These are phyloP conservation scores for Aspergillus bertholletiae DNA, from an alignment of 495 filamentous ascomycete genomes.

Conservation along the genomic window DNA sequence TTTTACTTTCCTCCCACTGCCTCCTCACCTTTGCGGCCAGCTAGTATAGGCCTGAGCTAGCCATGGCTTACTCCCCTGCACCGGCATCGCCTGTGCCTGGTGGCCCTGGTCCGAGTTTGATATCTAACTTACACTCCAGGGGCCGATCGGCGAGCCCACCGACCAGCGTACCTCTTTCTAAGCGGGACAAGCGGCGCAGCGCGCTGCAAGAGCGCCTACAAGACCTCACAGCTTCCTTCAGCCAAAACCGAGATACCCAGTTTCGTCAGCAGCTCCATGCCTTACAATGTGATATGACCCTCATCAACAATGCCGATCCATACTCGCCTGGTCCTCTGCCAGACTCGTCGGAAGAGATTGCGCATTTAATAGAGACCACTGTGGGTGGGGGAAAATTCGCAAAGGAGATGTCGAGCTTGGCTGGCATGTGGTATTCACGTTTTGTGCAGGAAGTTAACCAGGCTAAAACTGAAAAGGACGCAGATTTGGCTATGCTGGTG, in stretches of 20 bases:
- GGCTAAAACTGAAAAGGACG: slow-evolving; percentile 77
- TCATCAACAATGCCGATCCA: slow-evolving; percentile 78
- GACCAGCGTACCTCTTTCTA: slow-evolving; percentile 52
- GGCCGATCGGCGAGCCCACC: slow-evolving; percentile 37
- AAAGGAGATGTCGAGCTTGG: slow-evolving; percentile 58
- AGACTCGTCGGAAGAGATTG: slow-evolving; percentile 63
- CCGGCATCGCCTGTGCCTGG: slow-evolving; percentile 31
- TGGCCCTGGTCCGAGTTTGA: slow-evolving; percentile 17
- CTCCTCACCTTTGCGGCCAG: slow-evolving; percentile 10
- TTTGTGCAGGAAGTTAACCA: slow-evolving; percentile 86
- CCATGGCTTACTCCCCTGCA: slow-evolving; percentile 38
- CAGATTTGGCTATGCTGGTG: slow-evolving; percentile 67
- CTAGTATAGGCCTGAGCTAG: slow-evolving; percentile 7
- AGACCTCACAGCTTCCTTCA: slow-evolving; percentile 69
- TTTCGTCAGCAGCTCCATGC: slow-evolving; percentile 87
- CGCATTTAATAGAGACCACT: slow-evolving; percentile 57
- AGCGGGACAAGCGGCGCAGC: slow-evolving; percentile 85
- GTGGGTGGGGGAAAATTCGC: slow-evolving; percentile 51
- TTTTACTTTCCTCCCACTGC: neutral
- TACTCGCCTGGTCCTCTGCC: slow-evolving; percentile 71
- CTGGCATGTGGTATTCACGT: slow-evolving; percentile 74
- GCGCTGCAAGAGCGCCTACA: slow-evolving; percentile 71
- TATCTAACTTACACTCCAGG: slow-evolving; percentile 23
- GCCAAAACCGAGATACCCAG: slow-evolving; percentile 73
- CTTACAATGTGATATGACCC: slow-evolving; percentile 82